Percentiles rank a stretch among this genome's conserved stretches.
phyloP scores from a whole-genome alignment of 306 rosid genomes.

The Quercus alba region DNA sequence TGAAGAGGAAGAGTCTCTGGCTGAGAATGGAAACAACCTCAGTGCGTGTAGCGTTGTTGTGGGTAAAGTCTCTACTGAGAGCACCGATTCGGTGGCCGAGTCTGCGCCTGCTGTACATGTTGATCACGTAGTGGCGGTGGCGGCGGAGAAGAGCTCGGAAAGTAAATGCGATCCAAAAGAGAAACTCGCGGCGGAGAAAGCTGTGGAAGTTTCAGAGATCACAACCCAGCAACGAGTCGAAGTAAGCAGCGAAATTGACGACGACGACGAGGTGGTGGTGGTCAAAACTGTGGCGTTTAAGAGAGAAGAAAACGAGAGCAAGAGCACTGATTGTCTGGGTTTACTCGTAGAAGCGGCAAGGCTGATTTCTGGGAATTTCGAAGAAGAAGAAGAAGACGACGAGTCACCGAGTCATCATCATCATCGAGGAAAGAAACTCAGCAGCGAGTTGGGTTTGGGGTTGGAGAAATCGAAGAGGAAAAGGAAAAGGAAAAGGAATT shows the following conservation, averaged over 20 bases:
- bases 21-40: neutral
- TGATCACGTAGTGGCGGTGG: neutral
- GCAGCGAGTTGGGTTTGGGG: constrained; percentile 10
- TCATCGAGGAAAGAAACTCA: neutral
- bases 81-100: neutral
- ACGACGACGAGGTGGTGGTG: neutral
- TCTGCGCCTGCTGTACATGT: neutral
- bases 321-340: constrained; percentile 28
- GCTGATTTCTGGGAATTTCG: constrained; percentile 22
- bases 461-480: neutral
- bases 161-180: neutral
- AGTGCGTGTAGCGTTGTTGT: neutral
- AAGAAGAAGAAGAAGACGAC: neutral
- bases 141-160: neutral
- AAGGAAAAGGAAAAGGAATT: constrained; percentile 7
- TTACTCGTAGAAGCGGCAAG: constrained; percentile 49
- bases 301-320: neutral
- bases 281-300: constrained; percentile 21
- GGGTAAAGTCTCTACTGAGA: neutral
- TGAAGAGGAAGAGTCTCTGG: constrained; percentile 14
- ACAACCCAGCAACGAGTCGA: neutral
- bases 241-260: constrained; percentile 1
- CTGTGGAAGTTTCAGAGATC: constrained; percentile 9
- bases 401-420: no score
- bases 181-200: neutral